Base-by-base conservation (phyloP, 2,329 filamentous ascomycete genomes). In the Aspergillus persii region DNA sequence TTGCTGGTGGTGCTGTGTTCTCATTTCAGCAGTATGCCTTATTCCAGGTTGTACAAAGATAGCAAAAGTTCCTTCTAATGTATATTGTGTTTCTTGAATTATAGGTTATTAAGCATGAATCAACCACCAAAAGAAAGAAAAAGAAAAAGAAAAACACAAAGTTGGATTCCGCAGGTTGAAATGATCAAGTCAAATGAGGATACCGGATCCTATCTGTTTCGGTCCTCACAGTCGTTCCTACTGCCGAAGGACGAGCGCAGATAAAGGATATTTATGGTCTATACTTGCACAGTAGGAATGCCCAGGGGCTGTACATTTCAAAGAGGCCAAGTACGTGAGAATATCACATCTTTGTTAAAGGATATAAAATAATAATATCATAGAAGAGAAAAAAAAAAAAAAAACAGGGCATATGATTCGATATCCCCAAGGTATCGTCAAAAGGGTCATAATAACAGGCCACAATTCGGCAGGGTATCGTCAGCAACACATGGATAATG, bases 401-500 rank as follows among this genome's bases (percentile, higher is more conserved):
- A 23, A 31, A 31, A 29, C 3, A 51, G 33, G 54, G 46, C 27
- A 31, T 36, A 51, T 33, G 49, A 30, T 46, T 57, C 26, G 55
- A 53, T 46, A 39, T 53, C 44, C 56, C 56, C 12, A 8, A 44
- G 27, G 50, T 61, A 65, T 66, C 66, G 58, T 68, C 55, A 55
- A 50, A 64, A 62, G 50, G 50, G 55, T 66, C 66, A 41, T 41
- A 41, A 66, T 66, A 68, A 66, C 66, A 61, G 31, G 59, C 63
- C 64, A 66, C 61, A 41, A 41, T 57, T 36, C 36, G 61, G 61
- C 63, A 66, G 65, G 65, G 65, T 66, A 66, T 66, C 64, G 58
- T 66, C 60, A 60, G 63, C 56, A 59, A 58, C 54, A 51, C 57
- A 65, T 48, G 53, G 54, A 57, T 53, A 66, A 66, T 47, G 51